Evolutionary conservation across 1,139 yeast species (phyloP), one percentile per base, ranked within the genome.

Genomic region (Sugiyamaella japonica): DNA sequence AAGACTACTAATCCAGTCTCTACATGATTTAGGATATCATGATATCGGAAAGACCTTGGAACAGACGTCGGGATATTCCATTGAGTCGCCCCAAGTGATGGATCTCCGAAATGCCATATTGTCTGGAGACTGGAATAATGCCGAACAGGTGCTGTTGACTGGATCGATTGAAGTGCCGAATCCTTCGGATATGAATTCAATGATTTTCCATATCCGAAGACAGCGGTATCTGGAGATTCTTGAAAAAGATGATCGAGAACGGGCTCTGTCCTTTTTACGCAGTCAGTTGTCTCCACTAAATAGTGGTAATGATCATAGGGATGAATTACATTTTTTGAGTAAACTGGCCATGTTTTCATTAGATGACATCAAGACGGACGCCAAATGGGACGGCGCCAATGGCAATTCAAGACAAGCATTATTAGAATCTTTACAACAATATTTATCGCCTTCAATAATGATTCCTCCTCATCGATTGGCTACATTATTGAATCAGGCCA

Each of bases 401-500:
- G 71, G 70, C 12, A 59, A 60, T 29, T 75, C 84, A 5, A 70
- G 87, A 48, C 65, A 65, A n/a, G 50, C 62, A 7, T 63, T 83
- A 31, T 66, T 80, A n/a, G 68, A 71, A 16, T 71, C 74, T 39
- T 71, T 84, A 2, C 74, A 81, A 44, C 66, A 69, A 42, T 73
- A 70, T 60, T 73, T 83, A 34, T 76, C 83, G 10, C 79, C 86
- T 0, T 73, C 77, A 50, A 77, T 78, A 50, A 71, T 81, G 68
- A 73, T 83, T 2, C 84, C 85, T 0, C 75, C 78, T 38, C 76
- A 76, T 45, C 70, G 88, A 29, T 68, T 84, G 4, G 74, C 78
- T 17, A 73, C 76, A 2, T 64, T 83, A 32, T 62, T 84, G n/a
- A 69, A 72, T 8, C 85, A 83, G 60, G 80, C 87, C 0, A 66